Percentiles rank a stretch among this genome's conserved stretches.
Conservation (phyloP, 139 green algal species). For the Spirogloea muscicola region DNA sequence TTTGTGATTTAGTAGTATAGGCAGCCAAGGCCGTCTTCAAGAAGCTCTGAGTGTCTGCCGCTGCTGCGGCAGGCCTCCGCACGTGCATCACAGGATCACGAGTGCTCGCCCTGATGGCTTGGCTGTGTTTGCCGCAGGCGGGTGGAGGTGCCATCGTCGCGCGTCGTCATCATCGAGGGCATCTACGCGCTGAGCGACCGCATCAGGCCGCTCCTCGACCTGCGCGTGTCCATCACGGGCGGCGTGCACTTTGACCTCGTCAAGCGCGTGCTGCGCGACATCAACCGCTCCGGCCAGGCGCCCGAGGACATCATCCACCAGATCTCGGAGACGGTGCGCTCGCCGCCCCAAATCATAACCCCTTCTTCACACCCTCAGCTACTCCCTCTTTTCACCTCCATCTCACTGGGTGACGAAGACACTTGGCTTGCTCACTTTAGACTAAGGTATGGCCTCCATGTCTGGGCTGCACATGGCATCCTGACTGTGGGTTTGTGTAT, state of each 20-base stretch:
- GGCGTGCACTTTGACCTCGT: conserved; percentile 97
- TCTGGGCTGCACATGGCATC: neutral
- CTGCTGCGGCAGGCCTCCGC: neutral
- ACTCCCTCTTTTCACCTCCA: too few species aligned
- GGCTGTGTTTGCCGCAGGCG: conserved; percentile 11
- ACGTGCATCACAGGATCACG: too few species aligned
- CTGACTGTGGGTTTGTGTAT: neutral
- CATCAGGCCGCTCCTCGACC: conserved; percentile 73
- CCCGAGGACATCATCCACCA: conserved; percentile 94
- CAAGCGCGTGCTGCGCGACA: conserved; percentile 94
- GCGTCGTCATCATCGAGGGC: conserved; percentile 90
- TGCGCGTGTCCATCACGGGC: conserved; percentile 81
- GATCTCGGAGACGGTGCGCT: conserved; percentile 58
- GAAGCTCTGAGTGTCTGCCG: neutral
- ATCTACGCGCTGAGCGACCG: conserved; percentile 89
- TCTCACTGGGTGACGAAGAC: neutral
- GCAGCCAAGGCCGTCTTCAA: neutral
- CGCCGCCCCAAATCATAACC: neutral
- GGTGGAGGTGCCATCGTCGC: conserved; percentile 58
- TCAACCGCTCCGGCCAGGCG: conserved; percentile 74
- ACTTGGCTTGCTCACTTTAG: neutral
- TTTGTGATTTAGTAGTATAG: too few species aligned
- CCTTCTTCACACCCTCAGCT: too few species aligned
- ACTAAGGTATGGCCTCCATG: neutral
- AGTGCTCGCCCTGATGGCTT: neutral